Evolutionary conservation across 441 rosid species (phyloP), one percentile per base, ranked within the genome.

Genomic region (Aleurites moluccanus): DNA sequence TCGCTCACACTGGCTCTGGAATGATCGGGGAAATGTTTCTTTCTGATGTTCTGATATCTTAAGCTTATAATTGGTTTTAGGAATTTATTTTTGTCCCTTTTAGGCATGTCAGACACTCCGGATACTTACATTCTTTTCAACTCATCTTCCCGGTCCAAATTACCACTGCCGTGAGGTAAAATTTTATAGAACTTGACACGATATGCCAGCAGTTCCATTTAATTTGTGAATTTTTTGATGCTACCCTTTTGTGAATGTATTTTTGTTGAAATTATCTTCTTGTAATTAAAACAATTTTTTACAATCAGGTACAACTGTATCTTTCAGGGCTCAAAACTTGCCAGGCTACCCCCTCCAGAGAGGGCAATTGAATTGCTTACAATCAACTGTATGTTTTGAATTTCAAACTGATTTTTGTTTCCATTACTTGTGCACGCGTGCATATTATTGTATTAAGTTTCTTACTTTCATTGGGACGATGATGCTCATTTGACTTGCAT

Each of bases 81-180:
- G 7, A 52, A 4, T 27, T 27, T 25, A 28, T 8, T 59, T 59
- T 25, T 25, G 18, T 28, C 59, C 3, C 13, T 61, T 79, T 78
- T 84, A 93, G 99, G 89, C 86, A 80, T 96, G 89, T 74, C 99
- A 96, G 80, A 28, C 78, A 73, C 98, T 90, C 73, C 93, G 99
- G 49, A 84, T 93, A 70, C 70, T 96, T 66, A 88, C 99, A 71
- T 93, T 96, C 87, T 96, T 92, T 79, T 89, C 99, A 6, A 96
- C 99, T 53, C 97, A 89, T 77, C 98, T 96, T 78, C 98, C 99
- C 30, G 97, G 97, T 71, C 99, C 99, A 72, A 95, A 93, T 76
- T 95, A 92, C 85, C 99, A 95, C 81, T 95, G 99, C 81, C 96
- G 89, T 0, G 94, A 91, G 98, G 99, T 90, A 88, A 62, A 25